These are phyloP conservation scores for Thielaviopsis punctulata DNA, from an alignment of 2,329 filamentous ascomycete species.

Conservation along the genomic window DNA sequence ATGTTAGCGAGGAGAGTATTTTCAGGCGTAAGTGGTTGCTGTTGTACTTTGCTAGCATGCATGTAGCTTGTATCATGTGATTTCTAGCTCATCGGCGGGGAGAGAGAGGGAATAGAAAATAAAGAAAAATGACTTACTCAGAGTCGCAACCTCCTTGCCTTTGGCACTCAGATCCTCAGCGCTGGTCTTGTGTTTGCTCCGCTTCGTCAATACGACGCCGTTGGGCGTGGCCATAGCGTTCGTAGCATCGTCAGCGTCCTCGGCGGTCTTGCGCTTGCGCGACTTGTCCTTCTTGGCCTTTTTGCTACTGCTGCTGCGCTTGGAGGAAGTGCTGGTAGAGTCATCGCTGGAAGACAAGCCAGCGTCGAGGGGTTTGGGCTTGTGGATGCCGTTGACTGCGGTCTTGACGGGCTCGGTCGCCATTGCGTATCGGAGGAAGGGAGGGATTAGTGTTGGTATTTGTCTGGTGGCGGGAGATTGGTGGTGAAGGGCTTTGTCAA, in stretches of 20 bases:
- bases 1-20: neutral
- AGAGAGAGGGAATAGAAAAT: neutral
- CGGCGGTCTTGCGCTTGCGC: constrained; percentile 20
- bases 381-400: constrained; percentile 4
- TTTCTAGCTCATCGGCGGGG: neutral
- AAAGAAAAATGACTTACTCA: neutral
- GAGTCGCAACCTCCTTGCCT: constrained; percentile 1
- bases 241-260: constrained; percentile 24
- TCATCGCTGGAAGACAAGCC: constrained; percentile 11
- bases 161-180: neutral
- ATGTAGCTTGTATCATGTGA: neutral
- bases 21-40: neutral
- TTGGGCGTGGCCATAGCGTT: neutral
- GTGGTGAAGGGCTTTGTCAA: neutral
- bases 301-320: constrained; percentile 6
- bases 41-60: too few relatives aligned
- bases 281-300: constrained; percentile 10
- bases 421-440: constrained; percentile 5
- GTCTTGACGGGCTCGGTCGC: constrained; percentile 3
- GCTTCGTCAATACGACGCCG: constrained; percentile 2
- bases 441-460: neutral
- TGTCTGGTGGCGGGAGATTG: neutral
- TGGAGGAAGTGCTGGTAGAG: constrained; percentile 7
- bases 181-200: constrained; percentile 6
- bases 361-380: constrained; percentile 1